phyloP scores from a whole-genome alignment of 1,284 basidiomycete species.

The Ceratobasidium sp. region DNA sequence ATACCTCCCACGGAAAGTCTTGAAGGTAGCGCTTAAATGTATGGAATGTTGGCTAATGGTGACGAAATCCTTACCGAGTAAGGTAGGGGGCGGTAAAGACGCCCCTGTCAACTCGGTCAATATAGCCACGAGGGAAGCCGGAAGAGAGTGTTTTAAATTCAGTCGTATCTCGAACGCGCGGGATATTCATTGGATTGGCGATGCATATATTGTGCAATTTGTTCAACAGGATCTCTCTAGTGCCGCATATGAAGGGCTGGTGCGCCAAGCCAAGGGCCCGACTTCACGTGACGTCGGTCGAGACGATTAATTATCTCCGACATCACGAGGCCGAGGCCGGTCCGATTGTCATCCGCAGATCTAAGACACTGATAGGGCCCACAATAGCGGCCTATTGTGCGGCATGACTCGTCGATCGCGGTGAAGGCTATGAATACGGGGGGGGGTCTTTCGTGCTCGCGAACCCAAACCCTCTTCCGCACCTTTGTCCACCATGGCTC shows the following conservation, averaged over 20 bases:
- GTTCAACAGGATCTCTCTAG: too few relatives aligned
- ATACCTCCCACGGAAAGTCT: conserved; percentile 12
- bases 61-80: conserved; percentile 21
- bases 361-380: neutral
- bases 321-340: neutral
- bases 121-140: too few relatives aligned
- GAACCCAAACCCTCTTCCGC: neutral
- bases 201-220: too few relatives aligned
- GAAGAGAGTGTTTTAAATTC: neutral
- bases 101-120: conserved; percentile 17
- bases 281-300: too few relatives aligned
- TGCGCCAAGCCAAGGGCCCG: too few relatives aligned
- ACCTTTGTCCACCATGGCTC: neutral
- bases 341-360: neutral
- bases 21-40: neutral
- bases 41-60: conserved; percentile 1
- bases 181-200: too few relatives aligned
- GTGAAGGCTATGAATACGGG: neutral
- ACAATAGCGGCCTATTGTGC: conserved; percentile 18
- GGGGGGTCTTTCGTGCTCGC: neutral
- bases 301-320: conserved; percentile 7
- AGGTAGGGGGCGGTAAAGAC: conserved; percentile 9
- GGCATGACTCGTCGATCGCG: neutral
- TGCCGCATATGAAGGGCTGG: too few relatives aligned
- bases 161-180: too few relatives aligned